These are phyloP conservation scores for Xerocomus nothofagi DNA, from an alignment of 1,284 basidiomycete genomes.

Conservation along the genomic window DNA sequence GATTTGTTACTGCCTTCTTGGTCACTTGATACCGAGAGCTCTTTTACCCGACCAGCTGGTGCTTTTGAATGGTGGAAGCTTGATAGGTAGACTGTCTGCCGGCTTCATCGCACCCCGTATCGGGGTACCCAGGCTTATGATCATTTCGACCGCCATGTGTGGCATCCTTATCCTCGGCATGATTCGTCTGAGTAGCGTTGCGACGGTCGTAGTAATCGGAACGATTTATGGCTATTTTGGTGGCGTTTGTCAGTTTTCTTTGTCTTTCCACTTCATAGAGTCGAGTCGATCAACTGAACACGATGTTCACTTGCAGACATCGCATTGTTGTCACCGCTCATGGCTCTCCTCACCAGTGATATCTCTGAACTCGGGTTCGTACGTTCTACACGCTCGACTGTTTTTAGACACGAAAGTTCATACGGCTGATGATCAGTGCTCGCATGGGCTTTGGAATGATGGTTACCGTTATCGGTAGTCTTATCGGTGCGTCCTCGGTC, in stretches of 20 bases:
- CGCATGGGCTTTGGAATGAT: conserved; percentile 27
- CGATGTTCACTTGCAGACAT: conserved; percentile 25
- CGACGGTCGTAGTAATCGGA: conserved; percentile 24
- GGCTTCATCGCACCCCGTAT: conserved; percentile 26
- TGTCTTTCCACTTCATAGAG: conserved; percentile 2
- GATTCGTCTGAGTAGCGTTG: conserved; percentile 21
- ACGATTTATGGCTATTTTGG: conserved; percentile 39
- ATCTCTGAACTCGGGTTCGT: conserved; percentile 33
- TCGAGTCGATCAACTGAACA: not conserved
- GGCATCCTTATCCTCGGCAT: conserved; percentile 28
- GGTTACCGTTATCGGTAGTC: conserved; percentile 12
- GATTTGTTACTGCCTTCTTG: no score
- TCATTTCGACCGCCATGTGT: conserved; percentile 30
- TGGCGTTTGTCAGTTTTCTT: conserved; percentile 37
- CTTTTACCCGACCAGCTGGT: conserved; percentile 19
- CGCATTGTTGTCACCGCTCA: conserved; percentile 33
- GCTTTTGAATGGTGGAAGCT: conserved; percentile 26
- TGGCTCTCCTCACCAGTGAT: conserved; percentile 34
- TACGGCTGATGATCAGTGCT: conserved; percentile 12
- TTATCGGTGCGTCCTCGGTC: conserved; percentile 13
- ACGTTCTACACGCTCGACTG: not conserved
- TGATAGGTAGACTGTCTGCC: conserved; percentile 28
- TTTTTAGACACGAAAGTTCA: not conserved
- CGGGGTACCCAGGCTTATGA: conserved; percentile 22
- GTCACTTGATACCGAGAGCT: not conserved